Evolutionary conservation across 2,329 filamentous ascomycete species (phyloP), one percentile per base, ranked within the genome.

Genomic region (Penicillium vulpinum): DNA sequence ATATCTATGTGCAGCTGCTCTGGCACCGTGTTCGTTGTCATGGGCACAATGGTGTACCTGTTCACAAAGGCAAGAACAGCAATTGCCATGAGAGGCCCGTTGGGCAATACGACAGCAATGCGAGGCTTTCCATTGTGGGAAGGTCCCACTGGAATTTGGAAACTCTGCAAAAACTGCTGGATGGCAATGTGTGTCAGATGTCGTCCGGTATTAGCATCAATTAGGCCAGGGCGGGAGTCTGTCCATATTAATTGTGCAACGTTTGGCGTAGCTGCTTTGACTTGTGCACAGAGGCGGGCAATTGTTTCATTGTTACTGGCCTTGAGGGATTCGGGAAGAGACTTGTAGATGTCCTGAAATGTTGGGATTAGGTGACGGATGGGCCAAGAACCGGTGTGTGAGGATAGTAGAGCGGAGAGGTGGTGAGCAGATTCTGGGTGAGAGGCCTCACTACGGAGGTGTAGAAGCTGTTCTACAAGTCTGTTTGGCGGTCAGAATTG

Each of bases 1-100:
- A 84, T 74, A 65, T 85, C 83, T 5, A 77, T 73, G 22, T 76
- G 75, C 59, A 84, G 80, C 61, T 85, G 82, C 41, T 80, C 78
- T 2, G 73, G 67, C 4, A 80, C 80, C 10, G 76, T 79, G 1
- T 77, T 75, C 7, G 80, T 75, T 47, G 81, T 81, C 60, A 85
- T 77, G 0, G 82, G 82, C 2, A 81, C 81, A 39, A 80, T 78
- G 5, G 76, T 81, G 62, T 82, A 84, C 57, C 78, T 79, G 18
- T 77, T 80, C 3, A 79, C 72, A 5, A 81, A 77, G 0, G 81
- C 79, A 16, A 85, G 64, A 26, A 78, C 77, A 2, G 79, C 76
- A 13, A 81, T 72, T 10, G 81, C 82, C n/a, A 84, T 71, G 1
- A 83, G 67, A 11, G 80, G 80, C 4, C 82, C 82, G 61, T 84